Conservation (phyloP, 768 basidiomycete genomes). For the Auriscalpium orientale region DNA sequence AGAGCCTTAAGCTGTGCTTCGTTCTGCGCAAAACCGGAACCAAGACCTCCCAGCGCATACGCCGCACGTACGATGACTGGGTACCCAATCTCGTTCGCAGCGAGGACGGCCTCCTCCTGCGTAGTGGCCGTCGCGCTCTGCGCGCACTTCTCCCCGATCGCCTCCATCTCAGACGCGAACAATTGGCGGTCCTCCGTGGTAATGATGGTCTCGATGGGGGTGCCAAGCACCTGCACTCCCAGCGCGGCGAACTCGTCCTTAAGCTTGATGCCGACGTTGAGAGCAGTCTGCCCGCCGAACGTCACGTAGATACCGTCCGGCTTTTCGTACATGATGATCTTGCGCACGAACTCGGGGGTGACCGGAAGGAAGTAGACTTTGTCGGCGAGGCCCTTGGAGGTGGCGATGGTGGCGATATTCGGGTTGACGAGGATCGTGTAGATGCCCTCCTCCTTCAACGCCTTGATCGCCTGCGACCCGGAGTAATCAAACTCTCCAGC, state of each 20-base stretch:
- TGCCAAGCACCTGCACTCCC: slow-evolving; percentile 89
- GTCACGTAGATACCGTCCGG: slow-evolving; percentile 99
- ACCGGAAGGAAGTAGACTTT: slow-evolving; percentile 99
- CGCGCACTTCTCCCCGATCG: slow-evolving; percentile 34
- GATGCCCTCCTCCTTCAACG: slow-evolving; percentile 97
- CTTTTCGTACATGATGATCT: slow-evolving; percentile 97
- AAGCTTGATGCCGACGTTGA: slow-evolving; percentile 95
- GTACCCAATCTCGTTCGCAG: slow-evolving; percentile 89
- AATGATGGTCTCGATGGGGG: slow-evolving; percentile 80
- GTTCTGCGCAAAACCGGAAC: slow-evolving; percentile 96
- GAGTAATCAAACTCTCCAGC: slow-evolving; percentile 99
- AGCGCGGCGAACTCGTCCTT: slow-evolving; percentile 62
- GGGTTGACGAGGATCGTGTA: slow-evolving; percentile 99
- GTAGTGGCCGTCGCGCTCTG: slow-evolving; percentile 96
- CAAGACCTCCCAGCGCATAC: slow-evolving; percentile 96
- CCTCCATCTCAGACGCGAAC: slow-evolving; percentile 82
- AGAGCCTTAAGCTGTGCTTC: slow-evolving; percentile 83
- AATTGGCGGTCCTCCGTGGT: slow-evolving; percentile 68
- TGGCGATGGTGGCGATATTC: slow-evolving; percentile 98
- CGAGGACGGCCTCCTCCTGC: slow-evolving; percentile 86
- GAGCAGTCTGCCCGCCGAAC: slow-evolving; percentile 94
- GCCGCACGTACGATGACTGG: slow-evolving; percentile 96
- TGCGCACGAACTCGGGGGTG: slow-evolving; percentile 94
- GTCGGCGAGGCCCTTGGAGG: slow-evolving; percentile 94
- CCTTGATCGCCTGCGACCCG: slow-evolving; percentile 98